Conservation (phyloP, 1,139 yeast species). For the Geotrichum phurueaensis region DNA sequence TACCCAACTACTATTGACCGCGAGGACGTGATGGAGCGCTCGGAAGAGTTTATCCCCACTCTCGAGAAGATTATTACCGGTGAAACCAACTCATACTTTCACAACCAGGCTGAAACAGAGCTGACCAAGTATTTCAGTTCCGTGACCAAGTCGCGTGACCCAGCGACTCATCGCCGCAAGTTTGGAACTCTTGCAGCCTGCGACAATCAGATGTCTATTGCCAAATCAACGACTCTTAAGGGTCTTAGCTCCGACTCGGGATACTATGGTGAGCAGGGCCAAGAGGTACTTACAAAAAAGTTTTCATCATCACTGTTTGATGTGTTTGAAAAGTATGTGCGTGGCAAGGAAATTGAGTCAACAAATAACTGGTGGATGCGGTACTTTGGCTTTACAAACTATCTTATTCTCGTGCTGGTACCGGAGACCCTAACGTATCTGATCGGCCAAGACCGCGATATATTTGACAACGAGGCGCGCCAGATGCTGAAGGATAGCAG, state of each 20-base stretch:
- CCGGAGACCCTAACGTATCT: slow-evolving; percentile 8
- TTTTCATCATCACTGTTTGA: not conserved
- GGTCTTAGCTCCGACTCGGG: slow-evolving; percentile 5
- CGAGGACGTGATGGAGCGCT: not conserved
- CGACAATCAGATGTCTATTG: not conserved
- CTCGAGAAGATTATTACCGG: slow-evolving; percentile 2
- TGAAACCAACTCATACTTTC: not conserved
- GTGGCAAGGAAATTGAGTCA: not conserved
- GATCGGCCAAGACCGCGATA: slow-evolving; percentile 1
- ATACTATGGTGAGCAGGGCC: slow-evolving; percentile 10
- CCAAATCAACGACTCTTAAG: slow-evolving; percentile 1
- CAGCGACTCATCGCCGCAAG: not conserved
- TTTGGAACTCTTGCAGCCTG: slow-evolving; percentile 2
- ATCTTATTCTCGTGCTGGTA: slow-evolving; percentile 4
- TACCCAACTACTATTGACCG: slow-evolving; percentile 2
- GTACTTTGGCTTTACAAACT: slow-evolving; percentile 12
- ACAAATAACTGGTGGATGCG: slow-evolving; percentile 7
- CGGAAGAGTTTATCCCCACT: not conserved
- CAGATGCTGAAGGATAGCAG: slow-evolving; percentile 8
- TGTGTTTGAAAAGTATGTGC: not conserved
- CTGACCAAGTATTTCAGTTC: not conserved
- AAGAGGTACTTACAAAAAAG: not conserved
- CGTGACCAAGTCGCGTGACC: slow-evolving; percentile 1
- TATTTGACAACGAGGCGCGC: slow-evolving; percentile 4
- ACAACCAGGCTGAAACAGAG: not conserved